Conservation (phyloP, 1,284 basidiomycete genomes). For the Ganoderma meredithae region DNA sequence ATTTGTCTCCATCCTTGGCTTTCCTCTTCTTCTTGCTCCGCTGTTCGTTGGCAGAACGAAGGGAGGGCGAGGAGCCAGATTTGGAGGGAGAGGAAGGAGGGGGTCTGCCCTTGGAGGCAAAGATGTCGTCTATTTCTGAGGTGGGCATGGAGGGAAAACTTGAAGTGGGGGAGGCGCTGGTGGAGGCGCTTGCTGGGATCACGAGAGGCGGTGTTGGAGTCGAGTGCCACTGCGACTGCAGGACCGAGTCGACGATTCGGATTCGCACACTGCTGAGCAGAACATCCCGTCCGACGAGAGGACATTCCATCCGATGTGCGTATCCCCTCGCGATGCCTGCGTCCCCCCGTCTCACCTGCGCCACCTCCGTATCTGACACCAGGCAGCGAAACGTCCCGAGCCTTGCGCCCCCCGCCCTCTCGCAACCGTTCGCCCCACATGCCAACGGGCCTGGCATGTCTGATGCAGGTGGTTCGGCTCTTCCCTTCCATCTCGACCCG, state of each 20-base stretch:
- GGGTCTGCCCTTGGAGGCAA: slow-evolving; percentile 60
- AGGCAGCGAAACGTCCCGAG: slow-evolving; percentile 33
- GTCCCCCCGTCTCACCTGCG: slow-evolving; percentile 5
- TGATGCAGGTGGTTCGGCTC: slow-evolving; percentile 16
- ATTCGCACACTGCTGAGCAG: slow-evolving; percentile 1
- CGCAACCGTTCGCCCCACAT: slow-evolving; percentile 8
- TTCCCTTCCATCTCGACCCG: slow-evolving; percentile 41
- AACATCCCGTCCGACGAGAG: neutral
- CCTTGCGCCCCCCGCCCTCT: slow-evolving; percentile 16
- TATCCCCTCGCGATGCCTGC: slow-evolving; percentile 6
- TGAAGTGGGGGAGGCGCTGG: slow-evolving; percentile 12
- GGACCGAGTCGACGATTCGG: neutral
- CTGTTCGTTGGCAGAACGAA: slow-evolving; percentile 37
- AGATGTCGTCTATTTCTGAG: slow-evolving; percentile 84
- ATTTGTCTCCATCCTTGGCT: slow-evolving; percentile 42
- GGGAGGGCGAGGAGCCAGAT: slow-evolving; percentile 35
- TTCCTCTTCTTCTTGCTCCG: slow-evolving; percentile 48
- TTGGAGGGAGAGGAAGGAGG: slow-evolving; percentile 34
- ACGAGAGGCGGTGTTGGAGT: slow-evolving; percentile 5
- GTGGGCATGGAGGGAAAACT: slow-evolving; percentile 33
- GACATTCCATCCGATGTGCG: slow-evolving; percentile 24
- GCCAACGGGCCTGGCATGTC: slow-evolving; percentile 19
- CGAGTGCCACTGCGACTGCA: neutral
- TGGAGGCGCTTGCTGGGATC: neutral
- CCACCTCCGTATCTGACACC: neutral